Base-by-base conservation (phyloP, 129 eudicot genomes). In the Mikania micrantha region DNA sequence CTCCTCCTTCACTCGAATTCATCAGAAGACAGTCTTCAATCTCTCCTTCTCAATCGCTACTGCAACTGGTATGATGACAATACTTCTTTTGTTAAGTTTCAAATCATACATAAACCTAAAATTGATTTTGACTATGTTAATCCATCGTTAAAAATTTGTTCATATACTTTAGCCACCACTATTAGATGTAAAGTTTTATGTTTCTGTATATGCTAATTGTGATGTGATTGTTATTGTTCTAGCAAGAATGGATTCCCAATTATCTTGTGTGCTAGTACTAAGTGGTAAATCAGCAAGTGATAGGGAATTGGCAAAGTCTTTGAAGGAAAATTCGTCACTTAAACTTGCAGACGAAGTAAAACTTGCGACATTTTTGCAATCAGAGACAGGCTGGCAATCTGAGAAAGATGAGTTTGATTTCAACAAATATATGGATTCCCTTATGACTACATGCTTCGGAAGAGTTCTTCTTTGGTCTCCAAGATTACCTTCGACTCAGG, bases 381-480 rank as follows among this genome's bases (percentile, higher is more conserved):
- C 87, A 2, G 91, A 88, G 61, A 45, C 13, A 28, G 81, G 80
- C 44, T 49, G 28, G 41, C 49, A 31, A 28, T 12, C 25, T 1
- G 62, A 22, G 4, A 70, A 77, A 1, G 78, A 64, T 20, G 79
- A 77, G 9, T 94, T 89, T 66, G 45, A 66, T 34, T 36, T 77
- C 8, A 21, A 79, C 27, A 56, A 74, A 15, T 89, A 75, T 50
- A 74, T 94, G 81, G 75, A 27, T 74, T 79, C 82, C 35, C 88
- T 89, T 38, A 60, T 35, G 35, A 83, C 97, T 49, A 42, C 64
- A 5, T 74, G 85, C 6, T 89, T 94, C 13, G 99, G 96, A 17
- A 77, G 85, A 64, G 60, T 94, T 66, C 81, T 89, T 24, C 54
- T 94, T 75, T 94, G 85, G 88, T 89, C 99, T 35, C 96, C 95